Conservation (phyloP, 345 rosid species). For the Citrus hindsii region DNA sequence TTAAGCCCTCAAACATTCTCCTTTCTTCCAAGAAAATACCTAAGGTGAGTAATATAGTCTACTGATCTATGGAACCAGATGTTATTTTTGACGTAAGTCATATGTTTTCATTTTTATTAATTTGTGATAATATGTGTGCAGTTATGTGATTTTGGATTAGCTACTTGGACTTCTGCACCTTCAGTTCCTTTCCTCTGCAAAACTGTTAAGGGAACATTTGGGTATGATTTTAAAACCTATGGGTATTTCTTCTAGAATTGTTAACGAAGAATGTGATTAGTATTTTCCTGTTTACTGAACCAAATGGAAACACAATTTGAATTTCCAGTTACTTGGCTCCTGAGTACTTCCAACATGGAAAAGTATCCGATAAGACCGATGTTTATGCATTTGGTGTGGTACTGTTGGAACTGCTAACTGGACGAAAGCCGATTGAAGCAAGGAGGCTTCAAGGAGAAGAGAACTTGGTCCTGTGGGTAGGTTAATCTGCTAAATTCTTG, state of each 20-base stretch:
- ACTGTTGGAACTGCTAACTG: constrained; percentile 76
- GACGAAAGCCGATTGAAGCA: constrained; percentile 88
- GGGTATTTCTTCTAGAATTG: not conserved
- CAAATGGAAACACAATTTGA: not conserved
- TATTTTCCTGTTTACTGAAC: not conserved
- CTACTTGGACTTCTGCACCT: constrained; percentile 93
- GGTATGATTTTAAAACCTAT: constrained; percentile 38
- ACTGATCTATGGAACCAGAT: not conserved
- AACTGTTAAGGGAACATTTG: constrained; percentile 97
- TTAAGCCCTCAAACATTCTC: constrained; percentile 90
- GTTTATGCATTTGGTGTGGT: constrained; percentile 97
- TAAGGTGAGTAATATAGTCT: constrained; percentile 39
- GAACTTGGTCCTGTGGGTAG: constrained; percentile 91
- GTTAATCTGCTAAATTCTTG: constrained; percentile 26
- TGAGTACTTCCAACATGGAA: constrained; percentile 96
- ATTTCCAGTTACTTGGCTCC: constrained; percentile 82
- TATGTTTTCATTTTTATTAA: not conserved
- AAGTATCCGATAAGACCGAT: constrained; percentile 89
- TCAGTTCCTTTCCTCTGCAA: constrained; percentile 89
- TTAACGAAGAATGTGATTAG: not conserved
- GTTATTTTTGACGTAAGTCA: not conserved
- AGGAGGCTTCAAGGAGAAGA: constrained; percentile 81
- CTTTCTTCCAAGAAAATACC: constrained; percentile 84
- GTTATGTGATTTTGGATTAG: constrained; percentile 96
- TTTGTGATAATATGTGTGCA: constrained; percentile 23